Conservation (phyloP, 1,284 basidiomycete genomes). For the Cutaneotrichosporon daszewskae region DNA sequence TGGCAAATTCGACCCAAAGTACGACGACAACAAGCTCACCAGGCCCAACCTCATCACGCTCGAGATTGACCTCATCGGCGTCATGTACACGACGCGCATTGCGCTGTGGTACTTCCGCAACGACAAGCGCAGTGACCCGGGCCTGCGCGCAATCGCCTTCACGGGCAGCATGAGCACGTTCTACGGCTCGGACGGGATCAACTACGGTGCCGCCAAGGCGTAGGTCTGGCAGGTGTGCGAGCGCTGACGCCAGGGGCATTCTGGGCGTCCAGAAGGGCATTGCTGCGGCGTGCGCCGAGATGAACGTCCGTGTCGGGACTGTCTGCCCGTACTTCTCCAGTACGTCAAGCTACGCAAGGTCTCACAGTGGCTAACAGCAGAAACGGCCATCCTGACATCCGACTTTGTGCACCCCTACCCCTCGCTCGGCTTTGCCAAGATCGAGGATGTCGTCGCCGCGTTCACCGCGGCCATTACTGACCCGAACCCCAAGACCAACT, state of each 20-base stretch:
- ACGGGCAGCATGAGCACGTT: constrained; percentile 13
- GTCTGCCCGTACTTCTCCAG: constrained; percentile 20
- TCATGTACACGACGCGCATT: constrained; percentile 16
- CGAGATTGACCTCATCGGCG: constrained; percentile 16
- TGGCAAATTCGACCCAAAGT: constrained; percentile 10
- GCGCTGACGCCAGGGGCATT: constrained; percentile 7
- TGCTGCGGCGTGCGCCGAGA: neutral
- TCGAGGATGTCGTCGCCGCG: constrained; percentile 15
- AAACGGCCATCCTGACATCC: constrained; percentile 12
- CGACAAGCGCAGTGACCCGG: constrained; percentile 12
- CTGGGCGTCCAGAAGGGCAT: constrained; percentile 16
- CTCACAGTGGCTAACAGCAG: constrained; percentile 1
- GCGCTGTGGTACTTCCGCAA: constrained; percentile 15
- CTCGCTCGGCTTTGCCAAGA: constrained; percentile 10
- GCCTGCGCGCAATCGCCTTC: constrained; percentile 8
- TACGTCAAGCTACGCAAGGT: neutral
- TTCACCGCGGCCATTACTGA: constrained; percentile 11
- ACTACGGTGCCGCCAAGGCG: constrained; percentile 17
- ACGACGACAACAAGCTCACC: constrained; percentile 10
- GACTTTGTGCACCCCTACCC: constrained; percentile 19
- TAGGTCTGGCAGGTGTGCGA: neutral
- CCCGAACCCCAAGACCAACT: constrained; percentile 14
- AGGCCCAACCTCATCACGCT: constrained; percentile 16
- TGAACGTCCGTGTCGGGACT: constrained; percentile 9
- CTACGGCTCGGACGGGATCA: constrained; percentile 14